Percentiles rank a stretch among this genome's conserved stretches.
Conservation (phyloP, 768 basidiomycete genomes). For the Sarcomyxa edulis region DNA sequence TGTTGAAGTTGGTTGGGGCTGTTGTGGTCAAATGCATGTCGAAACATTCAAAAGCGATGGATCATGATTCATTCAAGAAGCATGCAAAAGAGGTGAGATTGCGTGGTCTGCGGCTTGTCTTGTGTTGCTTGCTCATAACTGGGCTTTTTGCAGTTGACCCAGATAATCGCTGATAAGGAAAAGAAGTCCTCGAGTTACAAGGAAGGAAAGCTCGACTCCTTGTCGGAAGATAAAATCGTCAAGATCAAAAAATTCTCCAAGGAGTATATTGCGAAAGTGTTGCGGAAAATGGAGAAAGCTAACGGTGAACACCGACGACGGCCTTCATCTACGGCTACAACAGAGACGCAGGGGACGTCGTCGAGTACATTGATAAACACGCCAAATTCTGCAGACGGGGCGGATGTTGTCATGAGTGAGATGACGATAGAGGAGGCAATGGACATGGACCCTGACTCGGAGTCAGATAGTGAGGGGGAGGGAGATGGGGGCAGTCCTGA, state of each 20-base stretch:
- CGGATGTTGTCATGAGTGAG: slow-evolving; percentile 22
- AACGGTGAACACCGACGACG: slow-evolving; percentile 19
- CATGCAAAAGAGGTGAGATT: slow-evolving; percentile 85
- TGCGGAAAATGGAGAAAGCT: slow-evolving; percentile 61
- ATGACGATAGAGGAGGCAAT: slow-evolving; percentile 41
- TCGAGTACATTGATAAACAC: slow-evolving; percentile 36
- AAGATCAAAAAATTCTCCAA: slow-evolving; percentile 95
- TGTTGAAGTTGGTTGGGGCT: slow-evolving; percentile 78
- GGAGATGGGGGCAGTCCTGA: too few relatives aligned
- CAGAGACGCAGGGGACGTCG: slow-evolving; percentile 12
- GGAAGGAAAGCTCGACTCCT: slow-evolving; percentile 63
- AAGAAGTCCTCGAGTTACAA: slow-evolving; percentile 82
- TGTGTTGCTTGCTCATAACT: slow-evolving; percentile 1
- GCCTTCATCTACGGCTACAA: slow-evolving; percentile 19
- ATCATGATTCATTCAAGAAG: slow-evolving; percentile 84
- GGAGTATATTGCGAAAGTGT: slow-evolving; percentile 81
- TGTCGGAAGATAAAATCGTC: slow-evolving; percentile 79
- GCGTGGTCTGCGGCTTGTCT: neutral
- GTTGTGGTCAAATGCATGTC: slow-evolving; percentile 93
- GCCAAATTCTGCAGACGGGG: slow-evolving; percentile 33
- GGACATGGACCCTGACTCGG: slow-evolving; percentile 34
- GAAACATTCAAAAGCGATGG: slow-evolving; percentile 74
- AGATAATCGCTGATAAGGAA: slow-evolving; percentile 89
- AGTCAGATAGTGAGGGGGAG: slow-evolving; percentile 28
- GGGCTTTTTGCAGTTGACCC: slow-evolving; percentile 56